phyloP scores from a whole-genome alignment of 106 monocot species.

The Phalaenopsis equestris region DNA sequence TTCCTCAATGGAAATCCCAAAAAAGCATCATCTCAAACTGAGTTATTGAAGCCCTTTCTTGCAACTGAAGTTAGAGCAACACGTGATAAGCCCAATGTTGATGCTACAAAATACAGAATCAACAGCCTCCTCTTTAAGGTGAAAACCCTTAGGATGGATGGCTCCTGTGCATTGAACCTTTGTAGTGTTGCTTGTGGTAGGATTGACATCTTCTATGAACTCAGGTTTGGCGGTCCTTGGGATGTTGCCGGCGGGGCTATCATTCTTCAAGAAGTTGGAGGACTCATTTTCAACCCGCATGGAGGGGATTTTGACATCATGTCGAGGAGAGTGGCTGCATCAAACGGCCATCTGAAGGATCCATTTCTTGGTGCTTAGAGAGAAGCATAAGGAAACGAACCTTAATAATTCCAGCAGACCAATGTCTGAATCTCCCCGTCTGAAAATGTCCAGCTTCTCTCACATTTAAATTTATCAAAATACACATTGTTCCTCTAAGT shows the following conservation, averaged over 20 bases:
- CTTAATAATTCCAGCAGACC: background rate
- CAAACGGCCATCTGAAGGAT: slow-evolving; percentile 74
- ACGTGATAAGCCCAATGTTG: slow-evolving; percentile 66
- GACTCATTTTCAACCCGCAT: slow-evolving; percentile 85
- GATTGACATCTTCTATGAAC: slow-evolving; percentile 80
- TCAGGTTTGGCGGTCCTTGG: slow-evolving; percentile 94
- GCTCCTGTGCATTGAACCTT: slow-evolving; percentile 77
- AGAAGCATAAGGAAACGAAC: slow-evolving; percentile 6
- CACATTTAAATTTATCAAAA: background rate
- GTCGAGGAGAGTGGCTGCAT: slow-evolving; percentile 69
- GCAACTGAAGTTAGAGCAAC: slow-evolving; percentile 85
- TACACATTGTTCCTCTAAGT: background rate
- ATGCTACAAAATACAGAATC: slow-evolving; percentile 72
- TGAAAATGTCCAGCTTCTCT: too few species aligned
- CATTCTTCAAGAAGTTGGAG: slow-evolving; percentile 87
- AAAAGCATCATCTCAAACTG: slow-evolving; percentile 72
- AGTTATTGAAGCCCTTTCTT: slow-evolving; percentile 82
- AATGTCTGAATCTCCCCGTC: background rate
- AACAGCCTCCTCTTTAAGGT: slow-evolving; percentile 84
- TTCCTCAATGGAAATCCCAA: slow-evolving; percentile 81
- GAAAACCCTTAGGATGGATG: slow-evolving; percentile 36
- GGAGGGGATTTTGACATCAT: slow-evolving; percentile 74
- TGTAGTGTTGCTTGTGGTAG: slow-evolving; percentile 88
- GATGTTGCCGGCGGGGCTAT: slow-evolving; percentile 85
- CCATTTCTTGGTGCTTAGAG: slow-evolving; percentile 39